Base-by-base conservation (phyloP, 176 grass and related monocot genomes). In the Canna indica region DNA sequence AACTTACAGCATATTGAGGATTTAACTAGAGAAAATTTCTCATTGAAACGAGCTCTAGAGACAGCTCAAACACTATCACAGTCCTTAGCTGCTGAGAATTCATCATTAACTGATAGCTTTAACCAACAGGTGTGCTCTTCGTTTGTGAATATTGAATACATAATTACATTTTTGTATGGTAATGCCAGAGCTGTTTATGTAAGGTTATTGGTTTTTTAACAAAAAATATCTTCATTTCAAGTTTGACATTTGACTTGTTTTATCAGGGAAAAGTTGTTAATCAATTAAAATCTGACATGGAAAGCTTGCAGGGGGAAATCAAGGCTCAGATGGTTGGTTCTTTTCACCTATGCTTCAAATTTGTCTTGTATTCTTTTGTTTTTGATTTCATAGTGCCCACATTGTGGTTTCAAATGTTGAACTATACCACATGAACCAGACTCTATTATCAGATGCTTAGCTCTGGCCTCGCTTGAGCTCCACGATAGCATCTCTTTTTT, bases 11-110 rank as follows among this genome's bases (percentile, higher is more conserved):
- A 92, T 59, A 99, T 99, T 61, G 90, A 99, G 61, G 95, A 99
- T 88, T 82, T 99, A 80, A 99, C 95, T 53, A 81, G 85, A 86
- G 90, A 94, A 67, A 99, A 99, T 52, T 99, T 99, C 35, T 84
- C 95, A 22, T 82, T 99, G 47, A 90, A 99, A 86, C 87, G 80
- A 53, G 88, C 84, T 74, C 80, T 99, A 68, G 85, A 86, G 76
- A 93, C 83, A 76, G 90, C 95, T 72, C 83, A 82, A 83, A 82
- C 69, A 62, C 36, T 99, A 58, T 82, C 95, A 0, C 79, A 99
- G 66, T 85, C 71, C 35, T 88, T 99, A 71, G 83, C 90, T 73
- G 84, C 82, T 68, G 95, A 99, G 75, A 91, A 99, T 84, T 88
- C 90, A 77, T 78, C 90, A 33, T 75, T 99, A 32, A 99, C 95